Conservation (phyloP, 2,329 filamentous ascomycete species). For the Pochonia chlamydosporia region DNA sequence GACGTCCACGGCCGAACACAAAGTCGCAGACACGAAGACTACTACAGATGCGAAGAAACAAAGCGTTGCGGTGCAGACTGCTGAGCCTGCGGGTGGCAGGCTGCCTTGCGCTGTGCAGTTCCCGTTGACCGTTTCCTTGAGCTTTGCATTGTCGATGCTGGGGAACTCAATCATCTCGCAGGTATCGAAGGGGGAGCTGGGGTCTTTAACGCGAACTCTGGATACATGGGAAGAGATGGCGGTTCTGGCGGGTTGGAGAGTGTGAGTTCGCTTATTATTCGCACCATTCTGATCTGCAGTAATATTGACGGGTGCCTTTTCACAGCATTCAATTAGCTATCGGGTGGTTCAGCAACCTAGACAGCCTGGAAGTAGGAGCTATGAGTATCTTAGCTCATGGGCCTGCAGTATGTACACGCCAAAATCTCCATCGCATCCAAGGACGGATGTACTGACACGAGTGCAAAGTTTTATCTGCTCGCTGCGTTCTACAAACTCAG, state of each 20-base stretch:
- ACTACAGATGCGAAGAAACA: conserved; percentile 12
- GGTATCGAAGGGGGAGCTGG: conserved; percentile 60
- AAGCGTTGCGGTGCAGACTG: conserved; percentile 1
- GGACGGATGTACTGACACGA: not conserved
- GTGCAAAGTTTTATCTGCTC: conserved; percentile 61
- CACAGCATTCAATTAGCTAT: conserved; percentile 61
- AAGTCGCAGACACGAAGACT: not conserved
- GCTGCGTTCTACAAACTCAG: conserved; percentile 71
- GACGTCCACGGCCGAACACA: conserved; percentile 5
- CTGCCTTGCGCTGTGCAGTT: conserved; percentile 44
- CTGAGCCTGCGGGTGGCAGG: conserved; percentile 13
- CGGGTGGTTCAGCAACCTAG: conserved; percentile 69
- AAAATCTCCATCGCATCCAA: not conserved
- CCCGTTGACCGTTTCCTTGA: conserved; percentile 46
- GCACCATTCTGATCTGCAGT: conserved; percentile 2
- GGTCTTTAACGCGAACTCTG: conserved; percentile 57
- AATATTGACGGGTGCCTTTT: conserved; percentile 1
- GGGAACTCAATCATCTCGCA: conserved; percentile 58
- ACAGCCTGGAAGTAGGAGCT: conserved; percentile 63
- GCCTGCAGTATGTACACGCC: conserved; percentile 48
- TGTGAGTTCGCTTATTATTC: conserved; percentile 35
- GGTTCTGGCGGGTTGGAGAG: conserved; percentile 46
- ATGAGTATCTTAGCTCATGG: conserved; percentile 66
- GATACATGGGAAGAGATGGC: conserved; percentile 58
- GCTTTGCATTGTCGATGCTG: conserved; percentile 56